phyloP scores from a whole-genome alignment of 1,284 basidiomycete species.

The Cerioporus squamosus region DNA sequence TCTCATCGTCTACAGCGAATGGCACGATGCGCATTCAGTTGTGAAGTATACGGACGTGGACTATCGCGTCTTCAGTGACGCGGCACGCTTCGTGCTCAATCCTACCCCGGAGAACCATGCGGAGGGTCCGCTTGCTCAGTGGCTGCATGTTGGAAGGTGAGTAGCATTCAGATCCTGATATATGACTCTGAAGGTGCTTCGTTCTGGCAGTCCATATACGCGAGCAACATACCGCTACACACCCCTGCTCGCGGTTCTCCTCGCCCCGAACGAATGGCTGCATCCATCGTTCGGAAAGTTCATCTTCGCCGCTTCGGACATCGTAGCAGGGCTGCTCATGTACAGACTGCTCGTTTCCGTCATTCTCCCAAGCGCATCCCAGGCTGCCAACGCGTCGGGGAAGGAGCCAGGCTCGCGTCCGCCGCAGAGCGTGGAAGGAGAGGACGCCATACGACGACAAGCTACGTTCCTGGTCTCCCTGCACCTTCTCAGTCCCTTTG shows the following conservation, averaged over 20 bases:
- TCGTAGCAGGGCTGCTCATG: slow-evolving; percentile 82
- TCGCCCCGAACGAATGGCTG: slow-evolving; percentile 81
- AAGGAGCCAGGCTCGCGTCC: background rate
- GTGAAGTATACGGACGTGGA: slow-evolving; percentile 98
- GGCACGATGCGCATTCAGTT: slow-evolving; percentile 82
- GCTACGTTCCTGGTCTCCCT: slow-evolving; percentile 63
- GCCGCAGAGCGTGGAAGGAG: background rate
- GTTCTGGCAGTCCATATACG: slow-evolving; percentile 72
- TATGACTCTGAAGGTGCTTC: too few species aligned
- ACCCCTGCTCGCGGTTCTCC: slow-evolving; percentile 84
- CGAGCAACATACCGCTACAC: slow-evolving; percentile 97
- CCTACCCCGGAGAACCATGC: slow-evolving; percentile 57
- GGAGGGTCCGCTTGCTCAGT: slow-evolving; percentile 59
- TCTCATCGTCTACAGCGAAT: slow-evolving; percentile 85
- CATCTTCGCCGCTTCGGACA: slow-evolving; percentile 86
- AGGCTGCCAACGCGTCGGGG: background rate
- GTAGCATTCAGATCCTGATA: slow-evolving; percentile 28
- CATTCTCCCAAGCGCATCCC: slow-evolving; percentile 39
- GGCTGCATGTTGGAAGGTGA: slow-evolving; percentile 69
- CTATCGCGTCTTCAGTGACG: slow-evolving; percentile 95
- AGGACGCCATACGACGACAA: slow-evolving; percentile 15
- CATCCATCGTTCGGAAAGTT: slow-evolving; percentile 90
- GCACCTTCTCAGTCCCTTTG: slow-evolving; percentile 90
- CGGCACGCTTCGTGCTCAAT: slow-evolving; percentile 69
- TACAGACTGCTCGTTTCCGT: slow-evolving; percentile 66